Conservation (phyloP, 768 basidiomycete species). For the Plicaturopsis crispa region DNA sequence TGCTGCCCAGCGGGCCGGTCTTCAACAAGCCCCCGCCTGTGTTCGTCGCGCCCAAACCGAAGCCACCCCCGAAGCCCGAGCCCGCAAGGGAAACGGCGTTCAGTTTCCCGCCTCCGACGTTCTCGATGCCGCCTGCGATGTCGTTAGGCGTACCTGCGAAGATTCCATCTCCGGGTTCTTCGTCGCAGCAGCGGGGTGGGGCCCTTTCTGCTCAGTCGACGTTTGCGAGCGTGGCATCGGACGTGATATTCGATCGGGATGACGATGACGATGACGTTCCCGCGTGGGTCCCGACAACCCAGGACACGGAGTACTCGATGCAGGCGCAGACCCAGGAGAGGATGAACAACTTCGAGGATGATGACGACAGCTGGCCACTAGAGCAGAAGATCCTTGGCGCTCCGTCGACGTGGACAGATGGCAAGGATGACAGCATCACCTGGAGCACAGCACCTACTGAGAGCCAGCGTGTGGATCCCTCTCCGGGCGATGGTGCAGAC, state of each 20-base stretch:
- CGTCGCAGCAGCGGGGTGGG: slow-evolving; percentile 17
- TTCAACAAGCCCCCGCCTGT: slow-evolving; percentile 46
- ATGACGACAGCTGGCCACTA: slow-evolving; percentile 68
- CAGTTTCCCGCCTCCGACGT: slow-evolving; percentile 27
- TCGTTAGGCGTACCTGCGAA: slow-evolving; percentile 34
- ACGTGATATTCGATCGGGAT: slow-evolving; percentile 41
- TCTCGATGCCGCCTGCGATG: slow-evolving; percentile 37
- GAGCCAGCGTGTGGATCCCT: slow-evolving; percentile 40
- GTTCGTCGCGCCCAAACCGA: neutral
- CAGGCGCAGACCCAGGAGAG: slow-evolving; percentile 23
- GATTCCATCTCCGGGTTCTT: slow-evolving; percentile 21
- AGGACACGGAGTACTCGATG: slow-evolving; percentile 49
- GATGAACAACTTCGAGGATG: slow-evolving; percentile 40
- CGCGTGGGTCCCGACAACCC: slow-evolving; percentile 52
- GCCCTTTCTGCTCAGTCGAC: slow-evolving; percentile 45
- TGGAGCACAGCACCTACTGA: slow-evolving; percentile 68
- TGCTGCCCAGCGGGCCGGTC: slow-evolving; percentile 35
- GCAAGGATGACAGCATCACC: slow-evolving; percentile 64
- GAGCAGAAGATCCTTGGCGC: slow-evolving; percentile 53
- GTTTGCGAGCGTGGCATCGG: slow-evolving; percentile 43
- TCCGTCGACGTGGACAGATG: slow-evolving; percentile 54
- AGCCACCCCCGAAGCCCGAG: slow-evolving; percentile 13
- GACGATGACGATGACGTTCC: slow-evolving; percentile 31
- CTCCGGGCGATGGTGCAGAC: slow-evolving; percentile 7
- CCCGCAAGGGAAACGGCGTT: too few relatives aligned